Conservation (phyloP, 1,284 basidiomycete species). For the Volvariella volvacea region DNA sequence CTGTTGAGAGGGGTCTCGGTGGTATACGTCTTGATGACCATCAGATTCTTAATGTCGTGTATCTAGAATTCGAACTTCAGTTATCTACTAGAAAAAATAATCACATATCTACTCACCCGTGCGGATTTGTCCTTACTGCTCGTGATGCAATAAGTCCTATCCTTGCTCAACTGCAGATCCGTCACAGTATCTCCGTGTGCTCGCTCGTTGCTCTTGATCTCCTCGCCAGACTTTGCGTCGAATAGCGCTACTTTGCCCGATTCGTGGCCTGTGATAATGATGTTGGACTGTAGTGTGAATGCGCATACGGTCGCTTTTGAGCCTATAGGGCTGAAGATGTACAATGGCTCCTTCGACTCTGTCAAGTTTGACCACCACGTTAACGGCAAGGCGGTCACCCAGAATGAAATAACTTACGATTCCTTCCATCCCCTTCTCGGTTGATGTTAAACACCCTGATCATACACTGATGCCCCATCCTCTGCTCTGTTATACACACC, state of each 20-base stretch:
- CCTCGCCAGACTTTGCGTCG: constrained; percentile 84
- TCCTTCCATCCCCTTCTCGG: constrained; percentile 68
- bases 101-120: constrained; percentile 48
- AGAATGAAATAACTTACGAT: constrained; percentile 46
- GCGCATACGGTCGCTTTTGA: constrained; percentile 95
- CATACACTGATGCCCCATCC: constrained; percentile 86
- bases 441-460: constrained; percentile 89
- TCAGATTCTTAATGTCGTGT: constrained; percentile 85
- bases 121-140: constrained; percentile 96
- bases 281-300: constrained; percentile 75
- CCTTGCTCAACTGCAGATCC: constrained; percentile 88
- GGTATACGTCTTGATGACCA: constrained; percentile 88
- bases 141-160: constrained; percentile 94
- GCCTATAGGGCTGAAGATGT: constrained; percentile 84
- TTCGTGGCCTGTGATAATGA: constrained; percentile 93
- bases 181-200: constrained; percentile 84
- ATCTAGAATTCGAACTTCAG: constrained; percentile 42
- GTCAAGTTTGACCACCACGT: constrained; percentile 9
- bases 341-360: constrained; percentile 73
- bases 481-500: constrained; percentile 94
- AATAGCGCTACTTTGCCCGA: constrained; percentile 92
- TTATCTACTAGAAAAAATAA: not conserved
- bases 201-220: constrained; percentile 75
- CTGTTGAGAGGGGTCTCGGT: constrained; percentile 97
- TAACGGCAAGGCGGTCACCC: constrained; percentile 7